Evolutionary conservation across 257 asterid genomes (phyloP).

Genomic region (Solanum tacnaense): DNA sequence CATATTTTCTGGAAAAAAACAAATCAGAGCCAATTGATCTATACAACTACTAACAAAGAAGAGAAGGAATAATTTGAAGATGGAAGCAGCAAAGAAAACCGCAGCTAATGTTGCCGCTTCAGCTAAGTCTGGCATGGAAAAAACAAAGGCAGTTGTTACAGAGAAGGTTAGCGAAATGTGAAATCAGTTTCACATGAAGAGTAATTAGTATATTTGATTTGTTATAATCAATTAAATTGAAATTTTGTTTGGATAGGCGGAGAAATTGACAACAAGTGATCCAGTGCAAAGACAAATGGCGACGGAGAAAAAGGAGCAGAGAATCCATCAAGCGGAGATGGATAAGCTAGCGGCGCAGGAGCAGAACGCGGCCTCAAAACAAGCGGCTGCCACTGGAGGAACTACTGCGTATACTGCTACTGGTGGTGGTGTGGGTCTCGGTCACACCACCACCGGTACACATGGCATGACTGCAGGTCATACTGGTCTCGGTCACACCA

Average conservation of each 20-base stretch:
- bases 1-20: neutral
- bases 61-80: neutral
- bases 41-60: too few relatives aligned
- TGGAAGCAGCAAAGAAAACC: constrained; percentile 41
- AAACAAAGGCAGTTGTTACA: constrained; percentile 35
- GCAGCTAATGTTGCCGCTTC: constrained; percentile 31
- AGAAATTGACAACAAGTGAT: constrained; percentile 19
- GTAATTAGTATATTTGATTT: neutral
- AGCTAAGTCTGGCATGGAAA: constrained; percentile 57
- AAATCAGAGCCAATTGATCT: neutral
- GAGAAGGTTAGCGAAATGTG: constrained; percentile 2
- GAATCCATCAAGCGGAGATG: constrained; percentile 14
- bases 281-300: constrained; percentile 26
- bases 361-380: constrained; percentile 14
- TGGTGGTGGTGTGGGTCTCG: neutral
- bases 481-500: neutral
- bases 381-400: neutral
- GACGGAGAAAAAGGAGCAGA: constrained; percentile 15
- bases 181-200: too few relatives aligned
- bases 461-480: neutral
- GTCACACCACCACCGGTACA: neutral
- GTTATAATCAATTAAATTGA: neutral
- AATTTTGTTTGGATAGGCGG: constrained; percentile 3
- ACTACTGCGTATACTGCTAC: neutral
- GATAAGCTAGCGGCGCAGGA: constrained; percentile 6